A percentile compares a stretch with the other conserved stretches of the same genome.
Conservation (phyloP, 768 basidiomycete genomes). For the Dendrothele bispora region DNA sequence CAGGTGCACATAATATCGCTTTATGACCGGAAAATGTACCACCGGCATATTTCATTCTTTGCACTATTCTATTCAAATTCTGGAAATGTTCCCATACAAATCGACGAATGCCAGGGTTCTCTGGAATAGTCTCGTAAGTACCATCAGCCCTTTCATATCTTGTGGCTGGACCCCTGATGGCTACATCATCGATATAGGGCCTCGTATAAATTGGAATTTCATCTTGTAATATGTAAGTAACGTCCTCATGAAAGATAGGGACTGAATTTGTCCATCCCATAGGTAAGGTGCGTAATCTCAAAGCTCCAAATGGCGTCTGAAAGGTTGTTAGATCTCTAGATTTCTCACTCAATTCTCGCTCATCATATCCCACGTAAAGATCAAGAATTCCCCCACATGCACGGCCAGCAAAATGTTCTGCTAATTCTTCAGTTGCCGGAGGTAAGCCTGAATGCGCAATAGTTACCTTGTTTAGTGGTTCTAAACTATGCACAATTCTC, state of each 20-base stretch:
- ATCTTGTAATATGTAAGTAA: conserved; percentile 32
- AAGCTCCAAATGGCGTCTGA: conserved; percentile 29
- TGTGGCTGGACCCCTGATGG: conserved; percentile 30
- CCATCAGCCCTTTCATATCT: conserved; percentile 27
- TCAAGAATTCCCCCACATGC: conserved; percentile 31
- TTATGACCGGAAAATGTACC: conserved; percentile 39
- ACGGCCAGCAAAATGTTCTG: conserved; percentile 32
- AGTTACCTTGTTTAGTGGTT: conserved; percentile 36
- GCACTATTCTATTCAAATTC: conserved; percentile 34
- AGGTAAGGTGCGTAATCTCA: conserved; percentile 17
- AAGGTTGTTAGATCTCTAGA: conserved; percentile 42
- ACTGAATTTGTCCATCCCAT: conserved; percentile 34
- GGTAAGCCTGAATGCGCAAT: conserved; percentile 35
- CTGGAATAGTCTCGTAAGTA: conserved; percentile 30
- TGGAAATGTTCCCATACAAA: conserved; percentile 36
- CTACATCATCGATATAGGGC: conserved; percentile 41
- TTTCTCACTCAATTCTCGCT: conserved; percentile 22
- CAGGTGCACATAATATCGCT: conserved; percentile 23
- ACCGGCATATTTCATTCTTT: conserved; percentile 34
- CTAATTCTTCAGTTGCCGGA: conserved; percentile 30
- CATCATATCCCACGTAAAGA: conserved; percentile 37
- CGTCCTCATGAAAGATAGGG: conserved; percentile 39
- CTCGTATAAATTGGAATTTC: conserved; percentile 38
- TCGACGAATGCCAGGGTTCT: conserved; percentile 37
- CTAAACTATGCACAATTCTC: conserved; percentile 33